Conservation (phyloP, 495 filamentous ascomycete genomes). For the Podospora anserina region DNA sequence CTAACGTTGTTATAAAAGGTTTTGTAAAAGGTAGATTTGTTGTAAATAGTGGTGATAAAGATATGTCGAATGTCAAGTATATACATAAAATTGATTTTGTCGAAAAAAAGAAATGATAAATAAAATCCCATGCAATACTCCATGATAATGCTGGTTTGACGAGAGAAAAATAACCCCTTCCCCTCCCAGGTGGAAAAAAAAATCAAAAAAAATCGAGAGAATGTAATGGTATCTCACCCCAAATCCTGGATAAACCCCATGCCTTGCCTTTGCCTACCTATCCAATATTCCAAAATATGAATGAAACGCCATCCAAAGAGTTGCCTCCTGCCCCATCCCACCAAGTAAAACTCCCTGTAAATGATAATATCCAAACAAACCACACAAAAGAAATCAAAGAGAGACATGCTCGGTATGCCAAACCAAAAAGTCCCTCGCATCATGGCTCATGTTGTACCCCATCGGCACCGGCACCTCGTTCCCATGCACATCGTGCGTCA, state of each 20-base stretch:
- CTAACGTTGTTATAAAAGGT: too few species aligned
- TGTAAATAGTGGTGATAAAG: too few species aligned
- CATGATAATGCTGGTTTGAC: not conserved
- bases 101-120: not conserved
- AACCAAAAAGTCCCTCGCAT: constrained; percentile 50
- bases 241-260: not conserved
- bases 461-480: constrained; percentile 49
- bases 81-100: not conserved
- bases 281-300: not conserved
- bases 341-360: not conserved
- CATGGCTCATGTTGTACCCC: constrained; percentile 55
- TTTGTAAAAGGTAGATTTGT: too few species aligned
- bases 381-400: not conserved
- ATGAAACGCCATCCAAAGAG: not conserved
- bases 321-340: not conserved
- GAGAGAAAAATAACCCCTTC: not conserved
- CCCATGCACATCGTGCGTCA: constrained; percentile 37
- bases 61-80: not conserved
- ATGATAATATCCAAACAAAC: not conserved
- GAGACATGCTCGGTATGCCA: constrained; percentile 47
- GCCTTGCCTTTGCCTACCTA: not conserved
- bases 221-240: constrained; percentile 2
- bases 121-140: constrained; percentile 2
- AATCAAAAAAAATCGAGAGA: not conserved
- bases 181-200: not conserved